Percentiles rank a stretch among this genome's conserved stretches.
Evolutionary conservation across 495 filamentous ascomycete species (phyloP).

Genomic region (Usnea hakonensis): DNA sequence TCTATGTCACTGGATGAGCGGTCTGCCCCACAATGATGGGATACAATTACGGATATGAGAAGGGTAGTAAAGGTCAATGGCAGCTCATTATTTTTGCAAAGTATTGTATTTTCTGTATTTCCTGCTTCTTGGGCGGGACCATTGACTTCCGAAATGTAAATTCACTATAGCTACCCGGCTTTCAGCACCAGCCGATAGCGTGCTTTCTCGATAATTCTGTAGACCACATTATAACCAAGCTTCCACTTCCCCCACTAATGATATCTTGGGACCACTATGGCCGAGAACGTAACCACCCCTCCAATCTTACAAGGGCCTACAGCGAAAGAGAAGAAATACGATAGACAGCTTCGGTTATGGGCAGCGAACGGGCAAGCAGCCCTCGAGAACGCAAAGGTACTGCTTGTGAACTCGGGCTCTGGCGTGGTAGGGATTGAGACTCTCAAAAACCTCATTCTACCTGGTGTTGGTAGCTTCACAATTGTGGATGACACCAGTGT

Average conservation of each 20-base stretch:
- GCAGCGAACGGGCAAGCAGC: conserved; percentile 85
- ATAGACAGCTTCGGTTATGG: conserved; percentile 92
- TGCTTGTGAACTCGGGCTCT: conserved; percentile 68
- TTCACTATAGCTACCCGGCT: not conserved
- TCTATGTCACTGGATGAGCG: not conserved
- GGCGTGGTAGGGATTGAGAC: conserved; percentile 84
- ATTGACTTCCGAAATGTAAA: not conserved
- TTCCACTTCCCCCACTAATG: not conserved
- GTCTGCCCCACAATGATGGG: not conserved
- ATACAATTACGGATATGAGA: not conserved
- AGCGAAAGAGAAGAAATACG: conserved; percentile 90
- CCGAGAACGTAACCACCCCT: conserved; percentile 17
- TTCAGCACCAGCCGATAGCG: not conserved
- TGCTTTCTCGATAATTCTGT: not conserved
- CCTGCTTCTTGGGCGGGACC: too few relatives aligned
- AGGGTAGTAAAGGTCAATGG: not conserved
- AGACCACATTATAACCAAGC: not conserved
- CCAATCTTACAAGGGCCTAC: conserved; percentile 43
- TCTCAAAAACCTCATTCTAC: conserved; percentile 92
- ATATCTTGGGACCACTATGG: conserved; percentile 12
- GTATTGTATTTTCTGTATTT: not conserved
- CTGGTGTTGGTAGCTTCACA: conserved; percentile 88
- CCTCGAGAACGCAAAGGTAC: conserved; percentile 79
- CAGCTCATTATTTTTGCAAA: not conserved
- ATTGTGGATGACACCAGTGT: conserved; percentile 79